These are phyloP conservation scores for Agaricales sp. DNA, from an alignment of 1,284 basidiomycete genomes.

Conservation along the genomic window DNA sequence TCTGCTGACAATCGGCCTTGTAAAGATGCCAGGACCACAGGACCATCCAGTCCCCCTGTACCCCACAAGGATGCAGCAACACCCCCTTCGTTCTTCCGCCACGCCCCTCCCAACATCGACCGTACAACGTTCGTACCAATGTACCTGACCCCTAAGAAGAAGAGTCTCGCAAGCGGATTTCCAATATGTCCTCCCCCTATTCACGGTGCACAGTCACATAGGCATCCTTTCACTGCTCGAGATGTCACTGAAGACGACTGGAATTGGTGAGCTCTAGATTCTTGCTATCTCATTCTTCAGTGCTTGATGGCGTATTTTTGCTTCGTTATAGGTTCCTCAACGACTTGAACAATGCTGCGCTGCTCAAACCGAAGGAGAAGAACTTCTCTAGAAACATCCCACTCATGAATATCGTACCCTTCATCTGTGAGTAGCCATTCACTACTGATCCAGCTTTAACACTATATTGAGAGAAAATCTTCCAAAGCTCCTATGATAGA, in stretches of 20 bases:
- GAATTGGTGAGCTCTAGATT: slow-evolving; percentile 18
- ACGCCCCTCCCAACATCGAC: slow-evolving; percentile 8
- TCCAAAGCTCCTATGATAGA: too few species aligned
- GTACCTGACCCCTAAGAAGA: slow-evolving; percentile 18
- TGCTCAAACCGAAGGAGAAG: slow-evolving; percentile 14
- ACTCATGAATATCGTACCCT: background rate
- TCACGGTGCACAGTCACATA: slow-evolving; percentile 8
- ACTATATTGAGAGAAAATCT: too few species aligned
- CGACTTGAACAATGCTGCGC: slow-evolving; percentile 18
- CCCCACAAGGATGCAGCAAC: background rate
- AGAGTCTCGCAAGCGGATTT: slow-evolving; percentile 14
- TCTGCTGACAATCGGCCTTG: too few species aligned
- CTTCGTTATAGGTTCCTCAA: slow-evolving; percentile 14
- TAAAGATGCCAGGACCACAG: background rate
- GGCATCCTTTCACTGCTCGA: slow-evolving; percentile 20
- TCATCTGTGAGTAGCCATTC: background rate
- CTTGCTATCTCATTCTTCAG: background rate
- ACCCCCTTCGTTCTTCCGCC: slow-evolving; percentile 17
- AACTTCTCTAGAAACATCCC: slow-evolving; percentile 3
- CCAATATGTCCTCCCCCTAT: slow-evolving; percentile 21
- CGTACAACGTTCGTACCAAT: slow-evolving; percentile 18
- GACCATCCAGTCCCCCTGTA: background rate
- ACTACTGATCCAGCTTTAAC: background rate
- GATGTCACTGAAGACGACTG: slow-evolving; percentile 20
- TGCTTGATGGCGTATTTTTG: background rate